Conservation (phyloP, 768 basidiomycete genomes). For the Rhodotorula toruloides region DNA sequence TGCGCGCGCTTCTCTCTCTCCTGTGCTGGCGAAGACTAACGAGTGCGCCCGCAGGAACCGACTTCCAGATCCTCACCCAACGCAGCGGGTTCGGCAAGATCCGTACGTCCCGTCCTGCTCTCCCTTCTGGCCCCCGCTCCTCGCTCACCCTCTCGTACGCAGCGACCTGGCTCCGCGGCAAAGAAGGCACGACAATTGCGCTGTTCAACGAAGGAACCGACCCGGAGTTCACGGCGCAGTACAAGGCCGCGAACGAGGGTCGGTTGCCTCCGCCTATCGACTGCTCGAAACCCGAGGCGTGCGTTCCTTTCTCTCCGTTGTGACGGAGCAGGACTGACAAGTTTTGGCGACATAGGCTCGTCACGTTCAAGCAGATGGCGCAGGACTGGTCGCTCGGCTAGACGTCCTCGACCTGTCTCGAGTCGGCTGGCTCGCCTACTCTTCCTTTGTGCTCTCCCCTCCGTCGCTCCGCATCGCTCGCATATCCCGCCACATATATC, state of each 20-base stretch:
- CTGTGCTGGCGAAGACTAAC: too few relatives aligned
- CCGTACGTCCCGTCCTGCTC: conserved; percentile 3
- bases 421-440: too few relatives aligned
- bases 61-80: conserved; percentile 26
- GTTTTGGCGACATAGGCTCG: not conserved
- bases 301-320: not conserved
- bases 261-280: conserved; percentile 10
- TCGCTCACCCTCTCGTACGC: not conserved
- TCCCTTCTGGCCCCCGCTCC: not conserved
- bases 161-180: conserved; percentile 32
- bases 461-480: too few relatives aligned
- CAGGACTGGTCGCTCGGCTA: conserved; percentile 16
- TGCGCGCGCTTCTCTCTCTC: not conserved
- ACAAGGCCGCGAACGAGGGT: conserved; percentile 18
- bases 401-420: too few relatives aligned
- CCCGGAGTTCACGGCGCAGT: not conserved
- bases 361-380: conserved; percentile 7
- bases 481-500: too few relatives aligned
- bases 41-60: conserved; percentile 4
- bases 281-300: conserved; percentile 20
- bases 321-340: not conserved
- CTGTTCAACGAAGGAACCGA: conserved; percentile 27
- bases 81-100: conserved; percentile 29
- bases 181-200: conserved; percentile 15
- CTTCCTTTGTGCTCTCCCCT: too few relatives aligned